Evolutionary conservation across 192 early-diverging fungal genomes (phyloP).

Genomic region (Coemansia sp.): DNA sequence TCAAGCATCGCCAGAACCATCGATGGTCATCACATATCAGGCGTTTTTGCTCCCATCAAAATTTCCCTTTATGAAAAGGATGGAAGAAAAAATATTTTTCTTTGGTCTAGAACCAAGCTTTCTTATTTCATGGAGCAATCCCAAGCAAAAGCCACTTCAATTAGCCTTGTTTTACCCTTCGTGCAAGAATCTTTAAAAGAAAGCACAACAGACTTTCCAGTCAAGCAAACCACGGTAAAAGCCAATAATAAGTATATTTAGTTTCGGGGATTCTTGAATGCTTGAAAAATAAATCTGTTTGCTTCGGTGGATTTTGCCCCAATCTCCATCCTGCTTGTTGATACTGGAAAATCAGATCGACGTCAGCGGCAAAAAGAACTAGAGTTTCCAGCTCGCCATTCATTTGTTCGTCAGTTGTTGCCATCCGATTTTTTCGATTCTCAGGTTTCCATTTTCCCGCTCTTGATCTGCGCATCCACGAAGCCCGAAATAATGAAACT

Average conservation of each 20-base stretch:
- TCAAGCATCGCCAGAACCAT: neutral
- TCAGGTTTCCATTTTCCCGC: neutral
- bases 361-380: neutral
- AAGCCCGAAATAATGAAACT: neutral
- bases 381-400: too few species aligned
- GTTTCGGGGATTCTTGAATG: too few species aligned
- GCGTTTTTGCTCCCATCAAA: too few species aligned
- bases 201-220: neutral
- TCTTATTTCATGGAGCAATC: too few species aligned
- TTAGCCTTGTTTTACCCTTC: neutral
- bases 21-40: neutral
- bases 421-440: too few species aligned
- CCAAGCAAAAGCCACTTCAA: neutral
- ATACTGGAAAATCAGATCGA: neutral
- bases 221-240: neutral
- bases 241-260: neutral
- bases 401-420: too few species aligned
- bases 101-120: neutral
- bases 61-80: too few species aligned
- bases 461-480: neutral
- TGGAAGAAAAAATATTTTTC: neutral
- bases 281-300: neutral
- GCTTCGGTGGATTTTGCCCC: neutral
- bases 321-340: neutral
- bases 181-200: too few species aligned